Evolutionary conservation across 148 eudicot genomes (phyloP).

Genomic region (Pouteria glomerata): DNA sequence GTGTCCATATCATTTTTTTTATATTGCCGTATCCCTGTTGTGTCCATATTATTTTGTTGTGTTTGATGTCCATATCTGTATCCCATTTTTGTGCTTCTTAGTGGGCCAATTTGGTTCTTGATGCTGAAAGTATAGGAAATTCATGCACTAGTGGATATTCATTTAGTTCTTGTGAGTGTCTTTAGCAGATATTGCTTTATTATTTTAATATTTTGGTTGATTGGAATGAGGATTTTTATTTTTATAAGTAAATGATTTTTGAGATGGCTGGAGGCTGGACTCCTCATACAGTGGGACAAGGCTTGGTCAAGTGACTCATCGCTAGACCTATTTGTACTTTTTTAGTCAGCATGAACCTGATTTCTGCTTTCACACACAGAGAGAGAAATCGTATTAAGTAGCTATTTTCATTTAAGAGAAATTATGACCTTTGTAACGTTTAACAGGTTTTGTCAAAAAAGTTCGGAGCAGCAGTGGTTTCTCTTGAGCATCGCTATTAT

Average conservation of each 20-base stretch:
- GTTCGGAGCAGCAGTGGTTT: constrained; percentile 96
- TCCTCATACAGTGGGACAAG: background rate
- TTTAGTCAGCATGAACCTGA: background rate
- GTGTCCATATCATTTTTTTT: no score
- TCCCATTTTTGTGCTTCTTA: no score
- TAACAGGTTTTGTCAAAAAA: constrained; percentile 84
- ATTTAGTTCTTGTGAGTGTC: background rate
- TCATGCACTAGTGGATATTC: background rate
- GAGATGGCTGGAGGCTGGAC: background rate
- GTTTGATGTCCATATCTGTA: no score
- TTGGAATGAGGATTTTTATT: background rate
- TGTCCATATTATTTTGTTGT: no score
- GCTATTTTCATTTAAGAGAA: background rate
- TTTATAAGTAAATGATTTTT: background rate
- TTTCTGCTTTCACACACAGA: background rate
- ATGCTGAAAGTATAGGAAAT: background rate
- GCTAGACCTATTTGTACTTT: background rate
- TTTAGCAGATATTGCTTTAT: background rate
- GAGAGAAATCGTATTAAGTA: background rate
- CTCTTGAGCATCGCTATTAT: constrained; percentile 97
- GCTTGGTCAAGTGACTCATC: background rate
- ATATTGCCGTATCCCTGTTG: no score
- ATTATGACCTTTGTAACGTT: constrained; percentile 12
- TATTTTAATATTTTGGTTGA: constrained; percentile 6
- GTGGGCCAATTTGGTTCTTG: constrained; percentile 6